phyloP scores from a whole-genome alignment of 2,329 filamentous ascomycete genomes.

The Microsporum audouinii region DNA sequence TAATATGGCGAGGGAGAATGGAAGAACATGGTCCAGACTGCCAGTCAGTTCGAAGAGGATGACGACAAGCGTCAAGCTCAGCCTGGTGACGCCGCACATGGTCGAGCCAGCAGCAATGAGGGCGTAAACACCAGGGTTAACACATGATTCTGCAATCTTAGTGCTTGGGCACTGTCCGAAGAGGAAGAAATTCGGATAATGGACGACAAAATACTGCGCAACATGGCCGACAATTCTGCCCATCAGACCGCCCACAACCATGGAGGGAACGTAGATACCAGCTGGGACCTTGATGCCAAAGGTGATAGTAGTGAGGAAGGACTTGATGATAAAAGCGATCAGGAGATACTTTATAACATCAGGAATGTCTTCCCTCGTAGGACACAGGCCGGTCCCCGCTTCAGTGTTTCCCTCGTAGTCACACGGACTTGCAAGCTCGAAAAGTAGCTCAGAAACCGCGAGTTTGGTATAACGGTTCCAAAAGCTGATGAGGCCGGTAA shows the following conservation, averaged over 20 bases:
- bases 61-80: conserved; percentile 87
- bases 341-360: conserved; percentile 59
- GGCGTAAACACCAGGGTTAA: conserved; percentile 94
- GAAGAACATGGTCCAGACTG: conserved; percentile 85
- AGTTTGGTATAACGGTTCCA: conserved; percentile 89
- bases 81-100: conserved; percentile 91
- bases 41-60: conserved; percentile 95
- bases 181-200: conserved; percentile 57
- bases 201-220: conserved; percentile 69
- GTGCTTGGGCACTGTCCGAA: conserved; percentile 63
- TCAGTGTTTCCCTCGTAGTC: conserved; percentile 50
- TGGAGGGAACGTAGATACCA: conserved; percentile 95
- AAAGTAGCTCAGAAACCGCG: conserved; percentile 78
- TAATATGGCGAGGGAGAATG: conserved; percentile 82
- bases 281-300: conserved; percentile 96
- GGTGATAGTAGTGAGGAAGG: conserved; percentile 73
- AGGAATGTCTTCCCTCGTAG: conserved; percentile 64
- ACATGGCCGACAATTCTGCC: conserved; percentile 78
- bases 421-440: conserved; percentile 84
- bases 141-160: conserved; percentile 62
- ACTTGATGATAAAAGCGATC: conserved; percentile 78
- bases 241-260: conserved; percentile 92
- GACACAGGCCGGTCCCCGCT: conserved; percentile 67
- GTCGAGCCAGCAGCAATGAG: conserved; percentile 89
- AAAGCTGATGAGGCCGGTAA: conserved; percentile 77